phyloP scores from a whole-genome alignment of 1,139 yeast species.

The Taphrina communis region DNA sequence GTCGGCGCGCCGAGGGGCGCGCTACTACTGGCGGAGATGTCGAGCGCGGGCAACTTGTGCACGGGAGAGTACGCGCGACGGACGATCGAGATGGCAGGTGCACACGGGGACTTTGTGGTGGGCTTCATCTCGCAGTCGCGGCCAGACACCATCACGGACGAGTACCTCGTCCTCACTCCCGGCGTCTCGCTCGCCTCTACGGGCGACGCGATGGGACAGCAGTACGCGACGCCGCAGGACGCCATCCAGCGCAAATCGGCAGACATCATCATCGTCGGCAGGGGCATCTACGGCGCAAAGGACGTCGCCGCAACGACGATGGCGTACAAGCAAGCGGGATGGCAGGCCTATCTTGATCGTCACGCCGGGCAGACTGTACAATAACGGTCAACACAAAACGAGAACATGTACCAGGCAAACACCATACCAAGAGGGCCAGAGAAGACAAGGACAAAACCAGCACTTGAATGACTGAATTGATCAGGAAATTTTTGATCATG shows the following conservation, averaged over 20 bases:
- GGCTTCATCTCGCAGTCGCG: slow-evolving; percentile 85
- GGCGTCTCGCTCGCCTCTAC: slow-evolving; percentile 92
- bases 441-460: no score
- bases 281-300: slow-evolving; percentile 96
- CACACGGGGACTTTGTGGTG: slow-evolving; percentile 85
- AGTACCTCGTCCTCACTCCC: slow-evolving; percentile 95
- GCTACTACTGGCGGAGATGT: slow-evolving; percentile 92
- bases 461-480: no score
- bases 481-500: no score
- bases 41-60: slow-evolving; percentile 91
- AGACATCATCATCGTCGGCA: slow-evolving; percentile 85
- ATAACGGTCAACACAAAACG: not conserved
- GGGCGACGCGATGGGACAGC: slow-evolving; percentile 97
- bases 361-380: not conserved
- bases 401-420: no score
- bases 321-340: slow-evolving; percentile 65
- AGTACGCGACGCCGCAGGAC: slow-evolving; percentile 87
- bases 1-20: slow-evolving; percentile 65
- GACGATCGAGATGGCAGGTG: slow-evolving; percentile 87
- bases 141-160: slow-evolving; percentile 65
- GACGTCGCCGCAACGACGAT: slow-evolving; percentile 86
- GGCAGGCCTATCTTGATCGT: slow-evolving; percentile 44
- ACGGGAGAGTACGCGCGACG: slow-evolving; percentile 85
- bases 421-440: no score
- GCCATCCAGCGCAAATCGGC: slow-evolving; percentile 86